Percentiles rank a stretch among this genome's conserved stretches.
Conservation (phyloP, 2,329 filamentous ascomycete genomes). For the Endothia cerciana region DNA sequence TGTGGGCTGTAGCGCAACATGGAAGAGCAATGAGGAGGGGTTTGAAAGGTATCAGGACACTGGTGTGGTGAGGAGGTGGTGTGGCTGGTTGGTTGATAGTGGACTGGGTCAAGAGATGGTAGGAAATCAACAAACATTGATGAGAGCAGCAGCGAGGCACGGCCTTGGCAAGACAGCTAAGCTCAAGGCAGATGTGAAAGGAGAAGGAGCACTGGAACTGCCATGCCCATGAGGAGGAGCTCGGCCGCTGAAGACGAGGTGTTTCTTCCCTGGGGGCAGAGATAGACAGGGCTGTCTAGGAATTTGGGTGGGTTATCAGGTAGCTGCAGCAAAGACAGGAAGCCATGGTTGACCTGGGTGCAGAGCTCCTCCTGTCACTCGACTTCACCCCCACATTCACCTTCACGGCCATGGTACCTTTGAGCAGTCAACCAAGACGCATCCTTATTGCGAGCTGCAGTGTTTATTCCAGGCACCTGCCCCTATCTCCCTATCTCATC, state of each 20-base stretch:
- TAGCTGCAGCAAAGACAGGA: not conserved
- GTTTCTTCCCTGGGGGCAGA: not conserved
- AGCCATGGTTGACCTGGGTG: no score
- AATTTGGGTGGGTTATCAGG: no score
- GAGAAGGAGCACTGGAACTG: not conserved
- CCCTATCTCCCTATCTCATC: no score
- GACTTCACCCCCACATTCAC: no score
- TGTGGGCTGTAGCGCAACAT: not conserved
- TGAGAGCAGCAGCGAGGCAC: not conserved
- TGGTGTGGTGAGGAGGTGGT: no score
- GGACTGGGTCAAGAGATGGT: not conserved
- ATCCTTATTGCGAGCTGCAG: no score
- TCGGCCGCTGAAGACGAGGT: not conserved
- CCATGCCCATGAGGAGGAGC: not conserved
- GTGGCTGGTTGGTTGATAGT: not conserved
- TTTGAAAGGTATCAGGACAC: not conserved
- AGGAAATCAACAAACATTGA: not conserved
- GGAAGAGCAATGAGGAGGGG: not conserved
- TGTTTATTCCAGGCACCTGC: no score
- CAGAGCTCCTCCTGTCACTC: no score
- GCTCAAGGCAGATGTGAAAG: not conserved
- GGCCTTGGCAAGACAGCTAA: not conserved
- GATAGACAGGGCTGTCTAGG: no score
- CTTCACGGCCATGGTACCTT: no score
- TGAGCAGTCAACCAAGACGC: no score